A percentile compares a stretch with the other conserved stretches of the same genome.
Conservation (phyloP, 2,329 filamentous ascomycete genomes). For the Raffaelea deltoideospora region DNA sequence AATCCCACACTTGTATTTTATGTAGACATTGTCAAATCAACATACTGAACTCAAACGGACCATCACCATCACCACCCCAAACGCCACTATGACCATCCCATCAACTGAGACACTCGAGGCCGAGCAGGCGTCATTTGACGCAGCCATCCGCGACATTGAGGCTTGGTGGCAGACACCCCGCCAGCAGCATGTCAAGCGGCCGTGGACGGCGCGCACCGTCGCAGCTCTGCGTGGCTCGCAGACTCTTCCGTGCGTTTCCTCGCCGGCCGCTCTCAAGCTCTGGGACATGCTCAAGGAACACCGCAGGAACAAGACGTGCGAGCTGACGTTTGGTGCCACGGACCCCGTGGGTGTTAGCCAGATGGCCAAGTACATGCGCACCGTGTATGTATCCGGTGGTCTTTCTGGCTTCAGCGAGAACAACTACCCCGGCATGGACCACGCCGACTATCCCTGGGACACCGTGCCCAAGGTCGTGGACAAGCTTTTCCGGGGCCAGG, state of each 20-base stretch:
- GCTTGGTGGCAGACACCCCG: too few species aligned
- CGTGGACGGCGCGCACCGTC: conserved; percentile 18
- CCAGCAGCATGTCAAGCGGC: conserved; percentile 16
- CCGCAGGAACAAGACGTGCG: conserved; percentile 17
- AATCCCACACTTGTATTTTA: too few species aligned
- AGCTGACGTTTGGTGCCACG: conserved; percentile 23
- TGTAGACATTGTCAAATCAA: too few species aligned
- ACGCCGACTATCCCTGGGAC: conserved; percentile 26
- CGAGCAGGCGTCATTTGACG: too few species aligned
- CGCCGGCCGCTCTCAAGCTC: conserved; percentile 19
- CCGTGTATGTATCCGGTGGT: conserved; percentile 24
- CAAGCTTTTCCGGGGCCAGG: conserved; percentile 23
- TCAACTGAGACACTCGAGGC: too few species aligned
- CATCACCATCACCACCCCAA: too few species aligned
- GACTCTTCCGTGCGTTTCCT: conserved; percentile 15
- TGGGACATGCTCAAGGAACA: conserved; percentile 20
- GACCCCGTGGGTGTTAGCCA: conserved; percentile 19
- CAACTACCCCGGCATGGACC: conserved; percentile 21
- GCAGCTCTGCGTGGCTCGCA: conserved; percentile 18
- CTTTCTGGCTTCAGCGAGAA: conserved; percentile 23
- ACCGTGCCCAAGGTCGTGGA: conserved; percentile 24
- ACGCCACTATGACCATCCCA: too few species aligned
- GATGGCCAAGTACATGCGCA: conserved; percentile 22
- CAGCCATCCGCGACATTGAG: too few species aligned
- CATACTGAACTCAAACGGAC: too few species aligned